Conservation (phyloP, 2,329 filamentous ascomycete genomes). For the Ramichloridium luteum region DNA sequence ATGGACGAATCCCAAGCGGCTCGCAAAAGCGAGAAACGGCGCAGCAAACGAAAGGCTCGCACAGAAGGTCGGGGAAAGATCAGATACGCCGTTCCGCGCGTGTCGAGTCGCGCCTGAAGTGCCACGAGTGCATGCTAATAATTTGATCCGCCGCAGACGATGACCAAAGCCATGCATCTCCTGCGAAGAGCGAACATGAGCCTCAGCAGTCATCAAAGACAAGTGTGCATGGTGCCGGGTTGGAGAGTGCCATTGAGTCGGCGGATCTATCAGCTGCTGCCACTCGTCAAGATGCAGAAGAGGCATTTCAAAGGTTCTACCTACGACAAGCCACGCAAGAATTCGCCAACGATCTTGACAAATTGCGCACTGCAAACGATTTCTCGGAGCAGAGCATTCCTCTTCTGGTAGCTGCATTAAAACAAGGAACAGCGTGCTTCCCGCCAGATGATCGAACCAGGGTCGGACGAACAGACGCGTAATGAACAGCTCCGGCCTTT, state of each 20-base stretch:
- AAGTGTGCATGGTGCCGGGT: no score
- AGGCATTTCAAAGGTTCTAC: conserved; percentile 51
- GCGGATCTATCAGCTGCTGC: no score
- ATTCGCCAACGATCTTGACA: conserved; percentile 62
- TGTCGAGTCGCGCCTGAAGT: no score
- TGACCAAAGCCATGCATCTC: no score
- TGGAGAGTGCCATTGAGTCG: no score
- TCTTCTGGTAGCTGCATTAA: conserved; percentile 54
- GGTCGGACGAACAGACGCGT: conserved; percentile 18
- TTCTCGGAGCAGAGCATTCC: conserved; percentile 53
- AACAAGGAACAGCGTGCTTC: conserved; percentile 55
- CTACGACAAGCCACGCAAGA: conserved; percentile 57
- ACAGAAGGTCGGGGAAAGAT: conserved; percentile 21
- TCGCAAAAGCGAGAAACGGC: no score
- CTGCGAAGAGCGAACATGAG: not conserved
- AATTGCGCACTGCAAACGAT: conserved; percentile 55
- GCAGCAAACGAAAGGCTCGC: conserved; percentile 16
- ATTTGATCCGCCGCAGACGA: no score
- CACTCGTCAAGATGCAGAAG: conserved; percentile 12
- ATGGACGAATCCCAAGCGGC: no score
- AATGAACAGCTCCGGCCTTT: no score
- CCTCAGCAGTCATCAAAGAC: not conserved
- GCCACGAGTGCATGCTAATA: no score
- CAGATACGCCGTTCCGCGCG: no score
- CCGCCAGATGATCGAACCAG: conserved; percentile 39